Evolutionary conservation across 306 rosid species (phyloP), one percentile per base, ranked within the genome.

Genomic region (Phaseolus lunatus): DNA sequence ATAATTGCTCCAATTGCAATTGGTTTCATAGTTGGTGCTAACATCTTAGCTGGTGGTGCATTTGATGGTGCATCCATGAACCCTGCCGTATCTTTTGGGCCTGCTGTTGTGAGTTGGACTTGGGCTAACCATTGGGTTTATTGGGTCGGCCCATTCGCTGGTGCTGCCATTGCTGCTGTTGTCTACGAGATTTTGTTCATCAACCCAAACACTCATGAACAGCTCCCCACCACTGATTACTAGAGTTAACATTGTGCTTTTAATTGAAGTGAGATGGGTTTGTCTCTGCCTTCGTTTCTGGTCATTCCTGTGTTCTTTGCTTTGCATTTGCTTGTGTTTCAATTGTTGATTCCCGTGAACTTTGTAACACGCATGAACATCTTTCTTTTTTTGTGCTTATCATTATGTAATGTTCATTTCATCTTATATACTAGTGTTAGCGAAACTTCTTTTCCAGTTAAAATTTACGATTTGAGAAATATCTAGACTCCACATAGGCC

Each of bases 21-120:
- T 66, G 96, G 96, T 75, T 86, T 90, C 85, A 85, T 88, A 7
- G 96, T 90, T 44, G 96, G 88, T 9, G 96, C 92, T 35, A 90
- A 90, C 88, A 90, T 90, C 73, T 80, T 90, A 52, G 92, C 85
- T 2, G 96, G 92, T 9, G 96, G 91, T 24, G 96, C 96, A 43
- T 90, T 90, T 22, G 96, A 90, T 1, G 96, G 96, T 43, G 96
- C 88, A 7, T 90, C 92, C 54, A 90, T 90, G 96, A 90, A 90
- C 88, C 96, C 92, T 1, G 91, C 92, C 0, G 92, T 86, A 7
- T 86, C 96, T 18, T 90, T 90, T 74, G 96, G 96, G 12, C 96
- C 96, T 0, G 89, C 92, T 31, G 91, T 90, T 6, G 91, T 90
- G 12, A 85, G 92, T 72, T 88, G 96, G 91, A 70, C 89, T 0